Evolutionary conservation across 2,329 filamentous ascomycete genomes (phyloP).

Genomic region (Cadophora luteo-olivacea): DNA sequence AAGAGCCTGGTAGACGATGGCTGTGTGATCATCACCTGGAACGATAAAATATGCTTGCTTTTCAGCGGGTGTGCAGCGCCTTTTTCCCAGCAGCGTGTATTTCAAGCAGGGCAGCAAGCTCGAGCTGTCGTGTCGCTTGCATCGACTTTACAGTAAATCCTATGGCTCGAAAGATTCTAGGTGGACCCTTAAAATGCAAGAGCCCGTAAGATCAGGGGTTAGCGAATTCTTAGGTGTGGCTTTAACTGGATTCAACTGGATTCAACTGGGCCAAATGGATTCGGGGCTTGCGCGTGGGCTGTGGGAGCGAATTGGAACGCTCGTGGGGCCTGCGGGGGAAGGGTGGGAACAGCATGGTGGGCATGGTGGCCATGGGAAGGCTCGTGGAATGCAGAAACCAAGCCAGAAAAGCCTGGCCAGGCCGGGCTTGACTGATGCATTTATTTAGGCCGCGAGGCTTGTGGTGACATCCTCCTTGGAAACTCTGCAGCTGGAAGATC

Average conservation of each 20-base stretch:
- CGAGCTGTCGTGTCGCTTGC: neutral
- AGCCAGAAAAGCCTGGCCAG: conserved; percentile 2
- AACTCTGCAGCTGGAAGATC: neutral
- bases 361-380: too few relatives aligned
- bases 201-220: conserved; percentile 12
- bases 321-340: neutral
- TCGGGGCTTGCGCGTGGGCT: neutral
- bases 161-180: neutral
- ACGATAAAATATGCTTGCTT: neutral
- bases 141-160: conserved; percentile 15
- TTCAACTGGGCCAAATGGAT: too few relatives aligned
- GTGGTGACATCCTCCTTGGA: conserved; percentile 5
- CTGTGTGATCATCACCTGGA: conserved; percentile 9
- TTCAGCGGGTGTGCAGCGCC: neutral
- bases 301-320: conserved; percentile 5
- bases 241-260: neutral
- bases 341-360: neutral
- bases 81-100: neutral
- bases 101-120: neutral
- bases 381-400: neutral
- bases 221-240: conserved; percentile 13
- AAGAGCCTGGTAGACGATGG: neutral
- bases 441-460: conserved; percentile 1
- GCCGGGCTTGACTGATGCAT: conserved; percentile 1
- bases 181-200: conserved; percentile 10